Conservation (phyloP, 1,284 basidiomycete species). For the Pseudozyma sp. region DNA sequence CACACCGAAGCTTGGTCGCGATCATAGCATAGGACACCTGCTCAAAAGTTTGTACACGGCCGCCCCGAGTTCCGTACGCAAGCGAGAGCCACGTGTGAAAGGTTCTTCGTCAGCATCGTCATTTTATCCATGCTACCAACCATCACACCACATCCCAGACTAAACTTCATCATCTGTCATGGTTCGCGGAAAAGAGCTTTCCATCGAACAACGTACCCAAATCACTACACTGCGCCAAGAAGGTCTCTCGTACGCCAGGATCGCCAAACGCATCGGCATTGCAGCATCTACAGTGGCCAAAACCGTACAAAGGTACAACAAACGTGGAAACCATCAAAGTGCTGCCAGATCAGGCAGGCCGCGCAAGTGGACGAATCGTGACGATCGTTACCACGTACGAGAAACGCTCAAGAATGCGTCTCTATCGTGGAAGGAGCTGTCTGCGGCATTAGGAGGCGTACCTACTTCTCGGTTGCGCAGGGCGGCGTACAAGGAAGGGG, state of each 20-base stretch:
- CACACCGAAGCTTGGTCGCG: too few species aligned
- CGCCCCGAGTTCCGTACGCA: too few species aligned
- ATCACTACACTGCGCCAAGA: not conserved
- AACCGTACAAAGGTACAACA: not conserved
- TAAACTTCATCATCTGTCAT: not conserved
- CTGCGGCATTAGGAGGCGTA: not conserved
- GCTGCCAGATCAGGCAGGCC: not conserved
- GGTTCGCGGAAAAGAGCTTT: constrained; percentile 2
- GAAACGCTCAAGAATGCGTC: not conserved
- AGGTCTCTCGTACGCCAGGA: not conserved
- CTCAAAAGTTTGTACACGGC: too few species aligned
- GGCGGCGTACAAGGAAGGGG: not conserved
- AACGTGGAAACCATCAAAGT: not conserved
- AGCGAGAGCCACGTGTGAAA: too few species aligned
- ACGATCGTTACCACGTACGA: not conserved
- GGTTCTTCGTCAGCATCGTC: too few species aligned
- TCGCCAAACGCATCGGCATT: not conserved
- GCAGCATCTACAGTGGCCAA: not conserved
- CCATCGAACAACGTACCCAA: not conserved
- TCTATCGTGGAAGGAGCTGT: not conserved
- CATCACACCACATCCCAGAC: too few species aligned
- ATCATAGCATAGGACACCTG: too few species aligned
- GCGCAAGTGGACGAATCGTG: not conserved
- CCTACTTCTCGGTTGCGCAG: not conserved
- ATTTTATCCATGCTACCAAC: too few species aligned